These are phyloP conservation scores for Ailanthus altissimus DNA, from an alignment of 345 rosid genomes.

Conservation along the genomic window DNA sequence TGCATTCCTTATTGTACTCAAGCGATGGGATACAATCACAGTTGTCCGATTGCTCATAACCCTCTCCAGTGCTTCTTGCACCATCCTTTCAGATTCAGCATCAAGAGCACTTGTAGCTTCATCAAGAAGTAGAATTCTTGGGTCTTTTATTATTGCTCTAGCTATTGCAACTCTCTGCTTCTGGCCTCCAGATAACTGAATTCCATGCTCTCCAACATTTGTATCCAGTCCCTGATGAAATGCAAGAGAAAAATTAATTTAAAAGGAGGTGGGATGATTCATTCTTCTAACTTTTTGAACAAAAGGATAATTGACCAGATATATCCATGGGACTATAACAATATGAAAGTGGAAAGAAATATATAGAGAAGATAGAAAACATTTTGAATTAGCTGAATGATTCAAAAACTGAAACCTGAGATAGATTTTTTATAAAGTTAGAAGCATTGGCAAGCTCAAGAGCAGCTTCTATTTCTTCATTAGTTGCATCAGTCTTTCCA, in stretches of 20 bases:
- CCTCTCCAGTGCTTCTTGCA: slow-evolving; percentile 66
- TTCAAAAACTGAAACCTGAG: slow-evolving; percentile 32
- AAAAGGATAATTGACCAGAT: neutral
- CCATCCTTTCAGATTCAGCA: slow-evolving; percentile 61
- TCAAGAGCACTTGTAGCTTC: slow-evolving; percentile 83
- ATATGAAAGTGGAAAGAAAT: no score
- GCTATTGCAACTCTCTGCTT: slow-evolving; percentile 79
- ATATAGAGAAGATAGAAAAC: neutral
- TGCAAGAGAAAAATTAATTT: neutral
- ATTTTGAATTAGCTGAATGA: neutral
- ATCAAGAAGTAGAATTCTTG: slow-evolving; percentile 64
- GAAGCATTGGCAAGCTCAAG: slow-evolving; percentile 50
- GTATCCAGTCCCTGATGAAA: slow-evolving; percentile 59
- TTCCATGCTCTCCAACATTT: slow-evolving; percentile 81
- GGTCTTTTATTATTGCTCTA: slow-evolving; percentile 69
- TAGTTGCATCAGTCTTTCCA: slow-evolving; percentile 41
- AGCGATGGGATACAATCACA: slow-evolving; percentile 60
- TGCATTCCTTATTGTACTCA: slow-evolving; percentile 59
- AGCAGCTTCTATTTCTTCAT: slow-evolving; percentile 41
- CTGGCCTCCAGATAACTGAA: slow-evolving; percentile 79
- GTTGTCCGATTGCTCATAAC: slow-evolving; percentile 67
- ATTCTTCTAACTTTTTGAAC: no score
- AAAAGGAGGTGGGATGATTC: no score
- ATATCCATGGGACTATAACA: no score
- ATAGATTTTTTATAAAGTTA: slow-evolving; percentile 46